Evolutionary conservation across 2,329 filamentous ascomycete species (phyloP), one percentile per base, ranked within the genome.

Genomic region (Colletotrichum lini): DNA sequence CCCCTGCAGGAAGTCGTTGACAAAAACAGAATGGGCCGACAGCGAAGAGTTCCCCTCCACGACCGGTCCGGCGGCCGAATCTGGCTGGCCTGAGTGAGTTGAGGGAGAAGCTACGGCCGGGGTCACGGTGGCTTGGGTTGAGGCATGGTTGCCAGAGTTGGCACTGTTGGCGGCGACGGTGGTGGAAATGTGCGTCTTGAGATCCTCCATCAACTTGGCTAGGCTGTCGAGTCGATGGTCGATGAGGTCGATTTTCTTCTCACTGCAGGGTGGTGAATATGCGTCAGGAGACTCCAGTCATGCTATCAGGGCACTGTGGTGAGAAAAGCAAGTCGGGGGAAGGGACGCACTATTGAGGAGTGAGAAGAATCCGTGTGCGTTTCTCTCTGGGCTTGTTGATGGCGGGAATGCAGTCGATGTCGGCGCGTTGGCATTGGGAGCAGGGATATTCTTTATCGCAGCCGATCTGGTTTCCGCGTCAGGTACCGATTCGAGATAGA

Each of bases 11-110:
- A 86, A 83, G 56, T 86, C 82, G n/a, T 81, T 84, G 47, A 84
- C 84, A 72, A 86, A 86, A 7, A 79, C 80, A 1, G 84, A 83
- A 62, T 86, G 84, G 2, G 84, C 84, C 7, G 83, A 79, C 18
- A 86, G 71, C 1, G 84, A 86, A 3, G 83, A 84, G 67, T 83
- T 82, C 4, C 84, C 84, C 52, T 86, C 84, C 6, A 85, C 76
- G 0, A 81, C 76, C 2, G 78, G 76, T 15, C 76, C 79, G 9
- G 77, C 76, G 30, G 75, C 71, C 30, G 74, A 50, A 23, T 77
- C 72, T 2, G 71, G 10, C 56, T 42, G 65, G 0, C 54, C 2
- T 40, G 30, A 9, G 63, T 75, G 60, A 9, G 69, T n/a, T 50
- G 72, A 50, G 60, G 56, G 72, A 30, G 72, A 73, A 4, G 26